phyloP scores from a whole-genome alignment of 2,329 filamentous ascomycete genomes.

The Penicillium concentricum region DNA sequence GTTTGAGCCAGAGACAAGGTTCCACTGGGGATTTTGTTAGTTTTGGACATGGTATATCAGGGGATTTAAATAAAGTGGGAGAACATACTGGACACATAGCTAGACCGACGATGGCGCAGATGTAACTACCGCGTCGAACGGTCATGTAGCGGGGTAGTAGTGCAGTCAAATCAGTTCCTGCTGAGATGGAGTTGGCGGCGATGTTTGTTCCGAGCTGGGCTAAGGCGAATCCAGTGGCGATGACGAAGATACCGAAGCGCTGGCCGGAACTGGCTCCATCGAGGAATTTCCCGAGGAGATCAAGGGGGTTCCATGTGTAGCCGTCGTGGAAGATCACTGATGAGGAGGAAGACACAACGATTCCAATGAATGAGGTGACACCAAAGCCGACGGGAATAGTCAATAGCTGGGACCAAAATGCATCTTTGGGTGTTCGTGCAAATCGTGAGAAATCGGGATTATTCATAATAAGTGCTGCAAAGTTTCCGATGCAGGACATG shows the following conservation, averaged over 20 bases:
- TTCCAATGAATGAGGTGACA: slow-evolving; percentile 80
- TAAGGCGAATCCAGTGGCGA: slow-evolving; percentile 68
- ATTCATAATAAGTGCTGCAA: slow-evolving; percentile 78
- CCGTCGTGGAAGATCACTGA: slow-evolving; percentile 60
- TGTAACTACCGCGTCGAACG: slow-evolving; percentile 82
- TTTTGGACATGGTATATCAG: neutral
- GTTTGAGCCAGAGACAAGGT: slow-evolving; percentile 71
- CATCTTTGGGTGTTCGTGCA: slow-evolving; percentile 70
- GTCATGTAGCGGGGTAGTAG: slow-evolving; percentile 76
- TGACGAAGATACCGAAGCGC: slow-evolving; percentile 74
- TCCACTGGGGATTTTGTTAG: slow-evolving; percentile 45
- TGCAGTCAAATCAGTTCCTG: slow-evolving; percentile 79
- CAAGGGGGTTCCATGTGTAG: slow-evolving; percentile 71
- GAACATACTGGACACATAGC: slow-evolving; percentile 72
- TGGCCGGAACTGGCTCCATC: slow-evolving; percentile 66
- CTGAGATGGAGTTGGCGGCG: slow-evolving; percentile 80
- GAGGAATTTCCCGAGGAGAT: slow-evolving; percentile 65
- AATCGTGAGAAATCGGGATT: slow-evolving; percentile 86
- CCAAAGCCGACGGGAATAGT: slow-evolving; percentile 71
- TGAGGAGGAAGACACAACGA: slow-evolving; percentile 71
- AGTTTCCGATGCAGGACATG: slow-evolving; percentile 88
- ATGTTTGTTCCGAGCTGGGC: slow-evolving; percentile 86
- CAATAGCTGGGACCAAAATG: slow-evolving; percentile 76
- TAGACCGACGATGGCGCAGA: slow-evolving; percentile 76
- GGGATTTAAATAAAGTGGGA: neutral